Conservation (phyloP, 169 alveolate species). For the Cryptosporidium parvum region DNA sequence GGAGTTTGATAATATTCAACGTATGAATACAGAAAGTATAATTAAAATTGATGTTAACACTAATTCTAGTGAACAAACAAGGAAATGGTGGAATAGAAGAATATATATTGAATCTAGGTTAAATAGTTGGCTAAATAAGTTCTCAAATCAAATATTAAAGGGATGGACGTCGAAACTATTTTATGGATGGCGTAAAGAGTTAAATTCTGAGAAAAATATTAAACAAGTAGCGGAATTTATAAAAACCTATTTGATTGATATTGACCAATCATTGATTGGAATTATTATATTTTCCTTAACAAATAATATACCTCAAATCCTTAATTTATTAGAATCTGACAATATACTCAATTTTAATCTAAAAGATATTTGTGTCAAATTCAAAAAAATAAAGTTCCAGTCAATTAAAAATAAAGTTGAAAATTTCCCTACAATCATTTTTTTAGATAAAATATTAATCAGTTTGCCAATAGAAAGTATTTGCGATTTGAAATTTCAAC, state of each 20-base stretch:
- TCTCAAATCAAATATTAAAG: constrained; percentile 17
- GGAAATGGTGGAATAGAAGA: constrained; percentile 66
- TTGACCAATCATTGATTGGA: neutral
- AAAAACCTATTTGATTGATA: neutral
- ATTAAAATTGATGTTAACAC: neutral
- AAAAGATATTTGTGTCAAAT: neutral
- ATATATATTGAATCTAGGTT: constrained; percentile 4
- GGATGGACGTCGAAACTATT: constrained; percentile 16
- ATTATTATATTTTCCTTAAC: constrained; percentile 12
- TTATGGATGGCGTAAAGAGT: constrained; percentile 43
- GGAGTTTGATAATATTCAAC: constrained; percentile 19
- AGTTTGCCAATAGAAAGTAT: constrained; percentile 49
- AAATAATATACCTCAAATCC: constrained; percentile 14
- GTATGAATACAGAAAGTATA: constrained; percentile 32
- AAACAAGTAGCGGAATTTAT: neutral
- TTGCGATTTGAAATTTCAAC: constrained; percentile 9
- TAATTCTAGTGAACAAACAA: neutral
- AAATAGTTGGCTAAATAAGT: constrained; percentile 24
- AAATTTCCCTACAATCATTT: constrained; percentile 15
- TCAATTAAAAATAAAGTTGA: neutral
- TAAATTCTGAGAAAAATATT: neutral
- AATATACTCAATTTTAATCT: constrained; percentile 14
- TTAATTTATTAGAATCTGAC: neutral
- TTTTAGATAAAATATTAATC: constrained; percentile 30
- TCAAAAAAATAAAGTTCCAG: constrained; percentile 11